These are phyloP conservation scores for Byssochlamys sp. DNA, from an alignment of 2,329 filamentous ascomycete genomes.

Conservation along the genomic window DNA sequence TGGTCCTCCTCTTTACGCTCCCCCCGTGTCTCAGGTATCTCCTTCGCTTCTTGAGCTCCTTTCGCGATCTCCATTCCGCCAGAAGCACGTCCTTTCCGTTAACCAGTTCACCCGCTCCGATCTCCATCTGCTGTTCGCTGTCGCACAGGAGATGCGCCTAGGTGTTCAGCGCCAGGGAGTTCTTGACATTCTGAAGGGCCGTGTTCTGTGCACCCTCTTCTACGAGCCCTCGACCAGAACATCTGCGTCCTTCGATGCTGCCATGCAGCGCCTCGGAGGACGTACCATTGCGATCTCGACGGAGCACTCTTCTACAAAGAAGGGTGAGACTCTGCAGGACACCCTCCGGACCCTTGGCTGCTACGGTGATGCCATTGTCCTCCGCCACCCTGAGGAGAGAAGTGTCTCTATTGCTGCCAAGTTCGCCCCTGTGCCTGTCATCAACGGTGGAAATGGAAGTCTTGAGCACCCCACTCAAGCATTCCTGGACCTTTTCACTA, in stretches of 20 bases:
- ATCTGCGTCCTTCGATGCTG: slow-evolving; percentile 89
- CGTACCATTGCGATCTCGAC: slow-evolving; percentile 74
- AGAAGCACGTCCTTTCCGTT: slow-evolving; percentile 82
- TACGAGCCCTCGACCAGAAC: slow-evolving; percentile 96
- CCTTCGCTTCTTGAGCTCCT: slow-evolving; percentile 61
- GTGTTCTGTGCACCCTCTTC: slow-evolving; percentile 85
- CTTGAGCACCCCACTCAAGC: slow-evolving; percentile 96
- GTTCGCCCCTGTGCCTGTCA: slow-evolving; percentile 80
- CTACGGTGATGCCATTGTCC: slow-evolving; percentile 90
- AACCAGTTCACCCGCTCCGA: slow-evolving; percentile 80
- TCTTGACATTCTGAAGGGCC: slow-evolving; percentile 73
- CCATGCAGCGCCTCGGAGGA: slow-evolving; percentile 95
- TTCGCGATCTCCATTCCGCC: slow-evolving; percentile 74
- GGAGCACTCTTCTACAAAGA: slow-evolving; percentile 75
- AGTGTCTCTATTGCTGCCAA: slow-evolving; percentile 75
- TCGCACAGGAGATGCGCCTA: slow-evolving; percentile 94
- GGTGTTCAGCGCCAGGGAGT: slow-evolving; percentile 88
- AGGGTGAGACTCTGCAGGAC: slow-evolving; percentile 89
- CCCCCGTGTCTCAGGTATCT: slow-evolving; percentile 45
- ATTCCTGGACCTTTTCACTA: slow-evolving; percentile 95
- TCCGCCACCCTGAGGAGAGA: slow-evolving; percentile 77
- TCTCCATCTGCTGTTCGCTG: slow-evolving; percentile 85
- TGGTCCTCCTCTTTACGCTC: slow-evolving; percentile 30
- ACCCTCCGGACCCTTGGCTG: slow-evolving; percentile 86
- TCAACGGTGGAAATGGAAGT: slow-evolving; percentile 94